A percentile compares a stretch with the other conserved stretches of the same genome.
These are phyloP conservation scores for Xylariaceae sp. DNA, from an alignment of 2,329 filamentous ascomycete species.

Conservation along the genomic window DNA sequence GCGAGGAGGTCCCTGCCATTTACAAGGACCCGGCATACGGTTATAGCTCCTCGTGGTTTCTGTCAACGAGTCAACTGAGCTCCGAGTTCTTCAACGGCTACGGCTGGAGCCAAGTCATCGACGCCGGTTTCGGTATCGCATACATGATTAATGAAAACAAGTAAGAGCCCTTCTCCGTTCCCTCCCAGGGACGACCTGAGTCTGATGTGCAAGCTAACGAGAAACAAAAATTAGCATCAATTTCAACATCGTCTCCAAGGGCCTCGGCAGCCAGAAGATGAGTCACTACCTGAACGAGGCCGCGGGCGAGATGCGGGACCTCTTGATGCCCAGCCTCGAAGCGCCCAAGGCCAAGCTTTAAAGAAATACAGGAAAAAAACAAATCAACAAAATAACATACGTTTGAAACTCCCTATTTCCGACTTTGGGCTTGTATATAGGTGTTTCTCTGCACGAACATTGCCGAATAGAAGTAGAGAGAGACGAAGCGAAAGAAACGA, in stretches of 20 bases:
- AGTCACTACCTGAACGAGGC: slow-evolving; percentile 95
- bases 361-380: slow-evolving; percentile 42
- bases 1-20: slow-evolving; percentile 75
- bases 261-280: slow-evolving; percentile 80
- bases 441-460: slow-evolving; percentile 2
- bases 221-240: slow-evolving; percentile 66
- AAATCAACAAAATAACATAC: neutral
- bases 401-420: too few relatives aligned
- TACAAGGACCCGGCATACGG: slow-evolving; percentile 82
- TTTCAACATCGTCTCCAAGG: slow-evolving; percentile 97
- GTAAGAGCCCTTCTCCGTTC: slow-evolving; percentile 43
- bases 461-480: neutral
- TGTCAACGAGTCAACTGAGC: slow-evolving; percentile 85
- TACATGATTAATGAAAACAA: slow-evolving; percentile 99
- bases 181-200: neutral
- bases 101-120: slow-evolving; percentile 96
- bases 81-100: slow-evolving; percentile 99
- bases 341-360: slow-evolving; percentile 85
- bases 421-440: too few relatives aligned
- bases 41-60: slow-evolving; percentile 85
- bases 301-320: slow-evolving; percentile 80
- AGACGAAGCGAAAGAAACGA: too few relatives aligned
- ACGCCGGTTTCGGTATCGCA: slow-evolving; percentile 92
- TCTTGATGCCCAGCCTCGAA: slow-evolving; percentile 77
- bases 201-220: too few relatives aligned